phyloP scores from a whole-genome alignment of 257 asterid species.

The Leonotis leonurus region DNA sequence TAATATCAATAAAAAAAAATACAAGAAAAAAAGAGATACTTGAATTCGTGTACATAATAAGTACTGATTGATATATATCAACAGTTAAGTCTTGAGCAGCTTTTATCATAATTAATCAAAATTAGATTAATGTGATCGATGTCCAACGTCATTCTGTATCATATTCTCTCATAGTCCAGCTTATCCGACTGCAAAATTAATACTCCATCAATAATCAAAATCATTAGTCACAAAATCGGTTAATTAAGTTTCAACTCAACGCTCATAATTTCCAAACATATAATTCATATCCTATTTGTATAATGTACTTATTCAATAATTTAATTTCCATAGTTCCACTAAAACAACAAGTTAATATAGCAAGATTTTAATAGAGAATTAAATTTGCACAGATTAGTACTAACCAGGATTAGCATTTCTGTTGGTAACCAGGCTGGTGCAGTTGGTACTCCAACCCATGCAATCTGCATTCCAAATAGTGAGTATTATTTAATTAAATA shows the following conservation, averaged over 20 bases:
- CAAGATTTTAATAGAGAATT: no score
- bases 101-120: not conserved
- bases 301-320: no score
- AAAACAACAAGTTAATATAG: no score
- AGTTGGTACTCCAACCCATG: constrained; percentile 75
- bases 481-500: not conserved
- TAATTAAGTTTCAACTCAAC: not conserved
- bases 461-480: constrained; percentile 33
- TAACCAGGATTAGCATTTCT: constrained; percentile 60
- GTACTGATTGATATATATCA: no score
- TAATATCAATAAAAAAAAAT: no score
- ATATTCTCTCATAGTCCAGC: constrained; percentile 27
- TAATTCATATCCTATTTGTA: no score
- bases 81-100: not conserved
- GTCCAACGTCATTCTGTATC: not conserved
- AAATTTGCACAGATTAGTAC: not conserved
- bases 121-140: not conserved
- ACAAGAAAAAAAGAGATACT: no score
- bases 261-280: no score
- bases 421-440: constrained; percentile 85
- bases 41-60: no score
- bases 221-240: not conserved
- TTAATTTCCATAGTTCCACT: no score
- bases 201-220: not conserved
- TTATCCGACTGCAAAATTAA: constrained; percentile 20